These are phyloP conservation scores for Suillus alpinus DNA, from an alignment of 768 basidiomycete species.

Conservation along the genomic window DNA sequence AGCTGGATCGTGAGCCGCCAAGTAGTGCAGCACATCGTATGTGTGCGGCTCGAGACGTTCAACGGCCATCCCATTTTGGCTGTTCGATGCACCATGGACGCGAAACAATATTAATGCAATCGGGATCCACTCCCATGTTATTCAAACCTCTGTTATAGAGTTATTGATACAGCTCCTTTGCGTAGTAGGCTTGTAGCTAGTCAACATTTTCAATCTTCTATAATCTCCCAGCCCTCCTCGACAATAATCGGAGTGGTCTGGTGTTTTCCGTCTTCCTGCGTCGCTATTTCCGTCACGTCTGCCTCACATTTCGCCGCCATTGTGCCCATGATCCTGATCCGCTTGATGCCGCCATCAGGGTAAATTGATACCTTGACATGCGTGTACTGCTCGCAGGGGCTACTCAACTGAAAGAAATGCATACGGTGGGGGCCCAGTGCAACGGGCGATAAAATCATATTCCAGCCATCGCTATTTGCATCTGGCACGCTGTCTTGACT, in stretches of 20 bases:
- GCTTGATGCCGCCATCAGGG: slow-evolving; percentile 95
- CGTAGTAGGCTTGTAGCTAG: not conserved
- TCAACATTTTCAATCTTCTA: not conserved
- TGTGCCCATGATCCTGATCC: slow-evolving; percentile 73
- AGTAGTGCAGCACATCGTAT: too few relatives aligned
- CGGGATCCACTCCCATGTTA: not conserved
- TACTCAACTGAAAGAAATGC: slow-evolving; percentile 82
- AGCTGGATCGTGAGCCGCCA: too few relatives aligned
- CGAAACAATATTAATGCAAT: too few relatives aligned
- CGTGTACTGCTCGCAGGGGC: slow-evolving; percentile 56
- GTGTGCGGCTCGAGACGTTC: too few relatives aligned
- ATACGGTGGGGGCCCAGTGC: slow-evolving; percentile 86
- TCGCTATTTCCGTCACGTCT: not conserved
- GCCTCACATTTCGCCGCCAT: not conserved
- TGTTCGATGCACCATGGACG: too few relatives aligned
- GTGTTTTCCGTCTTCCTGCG: not conserved
- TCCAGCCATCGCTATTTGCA: slow-evolving; percentile 54
- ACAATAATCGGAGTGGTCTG: not conserved
- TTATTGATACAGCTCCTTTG: not conserved
- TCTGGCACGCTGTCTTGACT: slow-evolving; percentile 37
- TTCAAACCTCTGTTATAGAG: slow-evolving; percentile 43
- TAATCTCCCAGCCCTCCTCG: slow-evolving; percentile 1
- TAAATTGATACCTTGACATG: slow-evolving; percentile 88
- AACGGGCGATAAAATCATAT: slow-evolving; percentile 65
- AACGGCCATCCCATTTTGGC: too few relatives aligned